These are phyloP conservation scores for Syncephalastrum monosporum DNA, from an alignment of 371 early-diverging fungal species.

Conservation along the genomic window DNA sequence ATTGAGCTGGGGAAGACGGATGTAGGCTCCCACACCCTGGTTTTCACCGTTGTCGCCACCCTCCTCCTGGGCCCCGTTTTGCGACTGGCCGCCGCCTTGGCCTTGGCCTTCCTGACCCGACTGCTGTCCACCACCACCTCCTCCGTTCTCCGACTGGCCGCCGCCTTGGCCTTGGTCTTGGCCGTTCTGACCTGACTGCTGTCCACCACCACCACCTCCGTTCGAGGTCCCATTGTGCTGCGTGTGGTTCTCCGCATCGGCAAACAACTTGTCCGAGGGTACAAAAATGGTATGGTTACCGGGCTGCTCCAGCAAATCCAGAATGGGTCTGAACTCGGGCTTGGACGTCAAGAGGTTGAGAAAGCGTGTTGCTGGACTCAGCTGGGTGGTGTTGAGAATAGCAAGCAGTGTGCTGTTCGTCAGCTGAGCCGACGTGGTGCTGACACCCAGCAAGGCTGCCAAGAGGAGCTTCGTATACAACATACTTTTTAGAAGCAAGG, in stretches of 20 bases:
- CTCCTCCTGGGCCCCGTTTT: neutral
- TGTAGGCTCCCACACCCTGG: no score
- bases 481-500: no score
- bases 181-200: constrained; percentile 2
- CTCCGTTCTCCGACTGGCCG: neutral
- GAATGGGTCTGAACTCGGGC: constrained; percentile 22
- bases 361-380: constrained; percentile 32
- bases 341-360: constrained; percentile 26
- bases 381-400: constrained; percentile 29
- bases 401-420: constrained; percentile 20
- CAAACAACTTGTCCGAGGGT: constrained; percentile 21
- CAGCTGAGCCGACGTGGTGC: constrained; percentile 12
- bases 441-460: constrained; percentile 9
- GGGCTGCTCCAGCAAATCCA: constrained; percentile 26
- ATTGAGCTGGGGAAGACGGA: no score
- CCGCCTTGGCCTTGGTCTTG: neutral
- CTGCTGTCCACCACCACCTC: constrained; percentile 1
- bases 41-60: no score
- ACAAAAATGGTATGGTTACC: constrained; percentile 35
- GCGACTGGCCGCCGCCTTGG: no score
- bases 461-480: no score
- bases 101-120: neutral
- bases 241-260: neutral
- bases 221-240: neutral
- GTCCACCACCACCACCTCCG: neutral